A percentile compares a stretch with the other conserved stretches of the same genome.
phyloP scores from a whole-genome alignment of 2,329 filamentous ascomycete species.

The Fusarium sp. region DNA sequence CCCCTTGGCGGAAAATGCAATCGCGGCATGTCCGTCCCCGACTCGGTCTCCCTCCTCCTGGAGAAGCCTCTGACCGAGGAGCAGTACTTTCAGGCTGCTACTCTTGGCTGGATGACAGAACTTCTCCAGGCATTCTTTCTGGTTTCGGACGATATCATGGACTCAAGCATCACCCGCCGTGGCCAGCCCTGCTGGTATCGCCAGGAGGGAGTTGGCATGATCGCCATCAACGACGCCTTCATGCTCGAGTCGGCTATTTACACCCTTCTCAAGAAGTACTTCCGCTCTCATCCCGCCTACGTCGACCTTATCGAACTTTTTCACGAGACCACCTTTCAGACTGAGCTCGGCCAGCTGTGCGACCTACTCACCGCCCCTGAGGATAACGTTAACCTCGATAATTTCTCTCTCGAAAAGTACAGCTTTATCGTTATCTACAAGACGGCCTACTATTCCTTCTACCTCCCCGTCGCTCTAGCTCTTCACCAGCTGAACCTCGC shows the following conservation, averaged over 20 bases:
- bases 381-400: slow-evolving; percentile 90
- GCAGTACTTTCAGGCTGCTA: slow-evolving; percentile 89
- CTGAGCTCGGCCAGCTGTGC: slow-evolving; percentile 93
- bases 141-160: slow-evolving; percentile 99
- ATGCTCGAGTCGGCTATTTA: slow-evolving; percentile 95
- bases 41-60: slow-evolving; percentile 86
- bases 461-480: slow-evolving; percentile 93
- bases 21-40: slow-evolving; percentile 96
- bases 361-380: slow-evolving; percentile 97
- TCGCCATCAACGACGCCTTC: slow-evolving; percentile 98
- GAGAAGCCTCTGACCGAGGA: slow-evolving; percentile 77
- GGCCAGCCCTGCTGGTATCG: slow-evolving; percentile 98
- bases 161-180: slow-evolving; percentile 92
- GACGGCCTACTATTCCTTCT: slow-evolving; percentile 99
- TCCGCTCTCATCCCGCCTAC: slow-evolving; percentile 88
- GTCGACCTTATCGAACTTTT: slow-evolving; percentile 94
- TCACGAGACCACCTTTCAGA: slow-evolving; percentile 94
- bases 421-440: slow-evolving; percentile 99
- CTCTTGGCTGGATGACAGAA: slow-evolving; percentile 97
- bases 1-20: slow-evolving; percentile 97
- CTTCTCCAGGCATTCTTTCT: slow-evolving; percentile 99
- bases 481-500: slow-evolving; percentile 88
- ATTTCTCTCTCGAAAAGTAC: slow-evolving; percentile 97
- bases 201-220: slow-evolving; percentile 87
- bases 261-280: slow-evolving; percentile 91